Evolutionary conservation across 2,329 filamentous ascomycete species (phyloP).

Genomic region (Aspergillus neotritici): DNA sequence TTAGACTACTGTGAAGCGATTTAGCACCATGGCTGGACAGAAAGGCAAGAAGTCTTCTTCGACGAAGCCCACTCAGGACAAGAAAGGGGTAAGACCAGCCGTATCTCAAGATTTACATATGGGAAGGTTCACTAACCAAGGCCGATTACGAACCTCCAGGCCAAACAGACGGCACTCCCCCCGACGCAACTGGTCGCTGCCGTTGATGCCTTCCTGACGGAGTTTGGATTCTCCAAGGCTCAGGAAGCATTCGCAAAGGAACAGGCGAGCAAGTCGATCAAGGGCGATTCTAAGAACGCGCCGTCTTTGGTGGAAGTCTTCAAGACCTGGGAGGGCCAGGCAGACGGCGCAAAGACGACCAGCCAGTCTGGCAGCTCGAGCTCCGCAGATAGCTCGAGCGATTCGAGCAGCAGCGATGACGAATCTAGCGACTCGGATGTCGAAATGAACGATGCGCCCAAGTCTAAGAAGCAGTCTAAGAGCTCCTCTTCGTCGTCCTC

Average conservation of each 20-base stretch:
- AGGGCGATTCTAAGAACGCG: conserved; percentile 23
- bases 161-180: conserved; percentile 35
- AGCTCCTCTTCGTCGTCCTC: conserved; percentile 25
- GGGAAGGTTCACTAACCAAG: conserved; percentile 5
- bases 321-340: conserved; percentile 22
- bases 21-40: conserved; percentile 23
- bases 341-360: conserved; percentile 7
- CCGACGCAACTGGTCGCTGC: conserved; percentile 61
- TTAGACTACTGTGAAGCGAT: neutral
- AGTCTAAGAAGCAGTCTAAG: conserved; percentile 28
- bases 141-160: conserved; percentile 13
- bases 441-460: conserved; percentile 39
- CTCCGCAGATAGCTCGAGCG: conserved; percentile 12
- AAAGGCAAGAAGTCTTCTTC: conserved; percentile 19
- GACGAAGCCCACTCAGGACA: conserved; percentile 19
- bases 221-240: conserved; percentile 59
- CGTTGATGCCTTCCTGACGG: conserved; percentile 60
- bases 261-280: conserved; percentile 33
- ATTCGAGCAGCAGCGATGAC: conserved; percentile 18
- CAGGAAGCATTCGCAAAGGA: conserved; percentile 60
- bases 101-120: neutral
- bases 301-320: conserved; percentile 40
- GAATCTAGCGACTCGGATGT: conserved; percentile 38
- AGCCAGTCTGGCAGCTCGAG: conserved; percentile 13
- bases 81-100: conserved; percentile 13